Evolutionary conservation across 805 yeast genomes (phyloP), one percentile per base, ranked within the genome.

Genomic region (Cyberlindnera suaveolens): DNA sequence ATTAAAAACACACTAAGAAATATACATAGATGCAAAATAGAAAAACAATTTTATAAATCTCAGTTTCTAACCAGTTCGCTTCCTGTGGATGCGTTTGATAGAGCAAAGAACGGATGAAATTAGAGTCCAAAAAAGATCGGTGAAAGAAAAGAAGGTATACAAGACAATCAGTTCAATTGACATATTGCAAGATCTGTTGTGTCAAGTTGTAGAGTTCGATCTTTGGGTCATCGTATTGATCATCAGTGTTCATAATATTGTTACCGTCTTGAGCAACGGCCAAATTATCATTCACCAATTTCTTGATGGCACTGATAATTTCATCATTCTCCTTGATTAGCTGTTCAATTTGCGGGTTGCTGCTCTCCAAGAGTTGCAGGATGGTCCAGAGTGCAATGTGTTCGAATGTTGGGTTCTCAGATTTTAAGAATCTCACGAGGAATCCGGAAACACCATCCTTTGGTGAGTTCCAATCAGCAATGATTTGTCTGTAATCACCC

Each of bases 331-430:
- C 75, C 55, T 77, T 78, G 34, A 80, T 77, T 53, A 77, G 64
- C 15, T 71, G 60, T n/a, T 64, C 51, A 56, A 84, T 70, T 58
- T 80, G 80, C 41, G 64, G 63, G 58, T 89, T 85, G 54, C 84
- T 86, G 47, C 95, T 81, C 65, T 93, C 99, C 51, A 93, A 75
- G 50, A 93, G 74, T 66, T 93, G 99, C 53, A 91, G 72, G 52
- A 90, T 83, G 36, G 96, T 91, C 99, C 99, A 93, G 47, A 90
- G 76, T 1, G 98, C 96, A 66, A 93, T 93, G 63, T 93, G 99
- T 66, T 93, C 98, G 65, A 93, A 93, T 0, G 98, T 93, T 13
- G 95, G 84, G 62, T 90, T 93, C 34, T 83, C 83, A 57, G 88
- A 78, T 48, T 79, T 80, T 57, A 93, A 71, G 62, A 91, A 93